phyloP scores from a whole-genome alignment of 2,329 filamentous ascomycete genomes.

The Colletotrichum simmondsii region DNA sequence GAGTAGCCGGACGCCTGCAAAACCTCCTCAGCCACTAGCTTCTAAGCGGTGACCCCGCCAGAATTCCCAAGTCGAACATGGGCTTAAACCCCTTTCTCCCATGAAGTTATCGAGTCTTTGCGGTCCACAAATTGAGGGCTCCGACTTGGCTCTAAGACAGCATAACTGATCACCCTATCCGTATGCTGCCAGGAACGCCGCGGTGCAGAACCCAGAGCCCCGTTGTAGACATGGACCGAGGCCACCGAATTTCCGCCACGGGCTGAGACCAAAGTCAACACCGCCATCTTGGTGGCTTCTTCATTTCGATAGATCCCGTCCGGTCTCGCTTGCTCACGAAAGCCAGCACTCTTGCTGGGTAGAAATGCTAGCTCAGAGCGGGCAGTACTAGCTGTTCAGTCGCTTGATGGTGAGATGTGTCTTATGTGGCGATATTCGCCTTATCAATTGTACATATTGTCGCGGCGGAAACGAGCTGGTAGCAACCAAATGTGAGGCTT shows the following conservation, averaged over 20 bases:
- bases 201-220: slow-evolving; percentile 23
- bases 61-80: slow-evolving; percentile 5
- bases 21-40: slow-evolving; percentile 25
- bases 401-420: slow-evolving; percentile 24
- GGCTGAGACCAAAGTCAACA: slow-evolving; percentile 23
- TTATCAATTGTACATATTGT: slow-evolving; percentile 29
- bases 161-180: slow-evolving; percentile 11
- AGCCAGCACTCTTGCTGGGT: background rate
- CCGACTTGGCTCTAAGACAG: slow-evolving; percentile 24
- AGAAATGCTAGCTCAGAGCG: background rate
- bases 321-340: slow-evolving; percentile 23
- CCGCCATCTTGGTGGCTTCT: slow-evolving; percentile 28
- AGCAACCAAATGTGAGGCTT: slow-evolving; percentile 7
- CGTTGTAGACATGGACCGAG: background rate
- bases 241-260: slow-evolving; percentile 5
- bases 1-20: slow-evolving; percentile 23
- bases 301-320: slow-evolving; percentile 14
- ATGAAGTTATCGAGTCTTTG: slow-evolving; percentile 25
- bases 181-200: slow-evolving; percentile 22
- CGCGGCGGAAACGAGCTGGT: slow-evolving; percentile 3
- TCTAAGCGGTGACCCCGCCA: slow-evolving; percentile 23
- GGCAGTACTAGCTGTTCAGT: slow-evolving; percentile 14
- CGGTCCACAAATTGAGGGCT: slow-evolving; percentile 3
- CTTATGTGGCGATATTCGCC: slow-evolving; percentile 14
- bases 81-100: background rate